Percentiles rank a stretch among this genome's conserved stretches.
Evolutionary conservation across 2,329 filamentous ascomycete genomes (phyloP).

Genomic region (Monosporascus sp.): DNA sequence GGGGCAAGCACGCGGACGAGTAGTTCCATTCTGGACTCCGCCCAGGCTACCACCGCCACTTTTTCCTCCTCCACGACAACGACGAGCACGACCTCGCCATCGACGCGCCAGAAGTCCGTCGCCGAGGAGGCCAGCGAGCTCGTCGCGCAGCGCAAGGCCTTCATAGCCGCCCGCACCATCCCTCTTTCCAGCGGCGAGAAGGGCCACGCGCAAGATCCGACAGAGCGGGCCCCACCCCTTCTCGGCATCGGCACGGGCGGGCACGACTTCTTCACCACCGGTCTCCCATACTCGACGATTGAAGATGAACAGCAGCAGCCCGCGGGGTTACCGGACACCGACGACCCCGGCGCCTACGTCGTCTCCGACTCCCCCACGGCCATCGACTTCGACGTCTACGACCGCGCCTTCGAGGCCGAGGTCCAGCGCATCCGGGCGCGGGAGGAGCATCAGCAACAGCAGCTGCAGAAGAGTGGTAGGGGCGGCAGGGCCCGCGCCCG

Average conservation of each 20-base stretch:
- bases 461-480: no score
- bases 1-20: constrained; percentile 4
- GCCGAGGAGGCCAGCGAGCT: constrained; percentile 45
- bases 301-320: neutral
- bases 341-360: constrained; percentile 29
- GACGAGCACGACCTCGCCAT: constrained; percentile 22
- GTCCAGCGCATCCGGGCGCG: constrained; percentile 48
- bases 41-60: constrained; percentile 1
- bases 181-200: constrained; percentile 37
- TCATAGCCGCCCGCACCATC: constrained; percentile 30
- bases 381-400: constrained; percentile 83
- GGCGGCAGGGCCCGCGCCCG: constrained; percentile 14
- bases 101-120: constrained; percentile 25
- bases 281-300: neutral
- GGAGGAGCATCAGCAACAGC: constrained; percentile 17
- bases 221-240: constrained; percentile 58
- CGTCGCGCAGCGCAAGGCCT: constrained; percentile 40
- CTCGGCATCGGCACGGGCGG: constrained; percentile 72
- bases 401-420: constrained; percentile 80
- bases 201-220: constrained; percentile 58
- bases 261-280: constrained; percentile 30
- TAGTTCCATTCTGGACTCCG: neutral
- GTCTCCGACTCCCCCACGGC: constrained; percentile 82
- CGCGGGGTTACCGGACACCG: neutral
- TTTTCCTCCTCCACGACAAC: constrained; percentile 12